Evolutionary conservation across 1,284 basidiomycete species (phyloP).

Genomic region (Ceratobasidium sp.): DNA sequence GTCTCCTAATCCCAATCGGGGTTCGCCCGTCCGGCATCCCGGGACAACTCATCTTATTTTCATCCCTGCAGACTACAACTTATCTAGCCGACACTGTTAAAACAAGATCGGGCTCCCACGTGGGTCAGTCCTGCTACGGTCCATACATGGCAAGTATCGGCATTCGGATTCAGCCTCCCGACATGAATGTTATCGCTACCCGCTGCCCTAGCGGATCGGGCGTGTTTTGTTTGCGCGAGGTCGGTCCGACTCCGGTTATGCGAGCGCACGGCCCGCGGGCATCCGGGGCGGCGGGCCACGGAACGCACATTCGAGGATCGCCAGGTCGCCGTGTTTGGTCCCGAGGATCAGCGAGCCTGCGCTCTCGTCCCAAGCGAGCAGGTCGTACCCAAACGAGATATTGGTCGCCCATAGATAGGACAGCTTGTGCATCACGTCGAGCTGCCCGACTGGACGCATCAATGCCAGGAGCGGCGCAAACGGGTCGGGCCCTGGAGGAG

Average conservation of each 20-base stretch:
- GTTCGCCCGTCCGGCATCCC: background rate
- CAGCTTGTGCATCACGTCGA: slow-evolving; percentile 23
- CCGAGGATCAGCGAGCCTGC: slow-evolving; percentile 2
- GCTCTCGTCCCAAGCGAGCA: slow-evolving; percentile 41
- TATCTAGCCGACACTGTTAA: slow-evolving; percentile 20
- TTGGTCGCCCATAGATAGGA: background rate
- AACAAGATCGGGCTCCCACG: slow-evolving; percentile 31
- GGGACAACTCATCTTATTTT: background rate
- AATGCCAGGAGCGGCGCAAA: slow-evolving; percentile 1
- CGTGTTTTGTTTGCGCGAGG: slow-evolving; percentile 7
- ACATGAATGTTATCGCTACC: slow-evolving; percentile 22
- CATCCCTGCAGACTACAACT: background rate
- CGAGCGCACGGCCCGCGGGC: background rate
- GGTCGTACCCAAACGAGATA: background rate
- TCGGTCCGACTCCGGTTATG: slow-evolving; percentile 15
- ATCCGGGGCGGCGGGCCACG: background rate
- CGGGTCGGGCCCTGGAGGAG: slow-evolving; percentile 1
- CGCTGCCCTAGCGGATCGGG: slow-evolving; percentile 19
- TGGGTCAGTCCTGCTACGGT: background rate
- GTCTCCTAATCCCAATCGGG: background rate
- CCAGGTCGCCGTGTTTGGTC: slow-evolving; percentile 1
- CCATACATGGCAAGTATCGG: slow-evolving; percentile 15
- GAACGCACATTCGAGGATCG: slow-evolving; percentile 36
- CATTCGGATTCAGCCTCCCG: slow-evolving; percentile 23
- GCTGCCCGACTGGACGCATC: background rate